phyloP scores from a whole-genome alignment of 2,329 filamentous ascomycete species.

The Davidsoniella australis region DNA sequence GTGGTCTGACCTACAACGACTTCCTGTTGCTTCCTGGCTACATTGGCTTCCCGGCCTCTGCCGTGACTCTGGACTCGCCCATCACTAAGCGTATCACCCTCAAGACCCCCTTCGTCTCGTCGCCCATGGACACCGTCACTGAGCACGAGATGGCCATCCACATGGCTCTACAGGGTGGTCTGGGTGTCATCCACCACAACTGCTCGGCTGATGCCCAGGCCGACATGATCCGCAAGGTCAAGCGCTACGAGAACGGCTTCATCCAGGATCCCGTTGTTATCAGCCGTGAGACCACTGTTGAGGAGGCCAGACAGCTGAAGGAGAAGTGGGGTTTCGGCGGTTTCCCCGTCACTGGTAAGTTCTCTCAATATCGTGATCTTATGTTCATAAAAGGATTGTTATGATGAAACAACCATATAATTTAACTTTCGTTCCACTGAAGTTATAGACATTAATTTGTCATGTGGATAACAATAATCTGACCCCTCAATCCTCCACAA shows the following conservation, averaged over 20 bases:
- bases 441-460: slow-evolving; percentile 54
- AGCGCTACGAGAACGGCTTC: slow-evolving; percentile 98
- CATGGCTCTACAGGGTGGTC: slow-evolving; percentile 74
- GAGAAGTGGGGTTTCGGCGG: slow-evolving; percentile 98
- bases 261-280: slow-evolving; percentile 93
- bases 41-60: slow-evolving; percentile 90
- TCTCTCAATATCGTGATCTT: slow-evolving; percentile 1
- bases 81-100: slow-evolving; percentile 90
- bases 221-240: slow-evolving; percentile 98
- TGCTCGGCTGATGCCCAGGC: slow-evolving; percentile 95
- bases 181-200: slow-evolving; percentile 98
- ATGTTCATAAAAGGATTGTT: slow-evolving; percentile 6
- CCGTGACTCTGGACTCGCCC: slow-evolving; percentile 74
- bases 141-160: slow-evolving; percentile 99
- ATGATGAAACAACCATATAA: slow-evolving; percentile 66
- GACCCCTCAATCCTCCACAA: slow-evolving; percentile 18
- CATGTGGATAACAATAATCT: slow-evolving; percentile 47
- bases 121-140: slow-evolving; percentile 98
- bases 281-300: slow-evolving; percentile 70
- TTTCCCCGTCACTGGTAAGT: slow-evolving; percentile 94
- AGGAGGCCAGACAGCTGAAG: slow-evolving; percentile 80
- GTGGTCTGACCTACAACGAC: slow-evolving; percentile 96
- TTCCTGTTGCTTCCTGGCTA: slow-evolving; percentile 94
- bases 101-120: slow-evolving; percentile 93
- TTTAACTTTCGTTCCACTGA: slow-evolving; percentile 99